Evolutionary conservation across 495 filamentous ascomycete species (phyloP).

Genomic region (Xylaria bambusicola): DNA sequence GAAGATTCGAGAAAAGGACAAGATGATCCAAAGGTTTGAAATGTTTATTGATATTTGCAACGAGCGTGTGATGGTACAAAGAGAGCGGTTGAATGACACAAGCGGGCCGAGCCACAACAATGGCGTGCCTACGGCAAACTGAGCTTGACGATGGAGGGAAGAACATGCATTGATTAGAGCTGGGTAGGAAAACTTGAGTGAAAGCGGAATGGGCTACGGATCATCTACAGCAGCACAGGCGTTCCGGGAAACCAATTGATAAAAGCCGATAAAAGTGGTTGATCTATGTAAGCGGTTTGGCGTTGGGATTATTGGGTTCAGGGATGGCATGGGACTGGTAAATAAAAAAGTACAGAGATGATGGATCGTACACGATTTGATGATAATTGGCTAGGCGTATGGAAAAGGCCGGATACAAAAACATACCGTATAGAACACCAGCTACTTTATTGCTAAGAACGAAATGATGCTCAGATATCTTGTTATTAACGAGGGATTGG

Average conservation of each 20-base stretch:
- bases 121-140: slow-evolving; percentile 12
- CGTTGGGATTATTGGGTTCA: slow-evolving; percentile 9
- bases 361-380: slow-evolving; percentile 20
- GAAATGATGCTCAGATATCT: too few species aligned
- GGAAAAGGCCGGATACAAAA: too few species aligned
- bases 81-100: slow-evolving; percentile 41
- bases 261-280: not conserved
- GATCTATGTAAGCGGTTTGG: slow-evolving; percentile 13
- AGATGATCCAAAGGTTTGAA: slow-evolving; percentile 57
- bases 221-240: slow-evolving; percentile 10
- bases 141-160: slow-evolving; percentile 16
- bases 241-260: slow-evolving; percentile 11
- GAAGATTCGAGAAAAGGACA: slow-evolving; percentile 53
- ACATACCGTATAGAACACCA: slow-evolving; percentile 21
- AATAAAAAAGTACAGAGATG: slow-evolving; percentile 11
- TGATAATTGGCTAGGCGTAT: slow-evolving; percentile 3
- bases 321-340: slow-evolving; percentile 9
- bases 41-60: slow-evolving; percentile 64
- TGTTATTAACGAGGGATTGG: too few species aligned
- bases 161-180: slow-evolving; percentile 22
- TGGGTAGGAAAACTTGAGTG: slow-evolving; percentile 17
- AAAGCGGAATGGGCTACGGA: slow-evolving; percentile 6
- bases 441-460: not conserved
- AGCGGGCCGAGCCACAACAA: slow-evolving; percentile 24
- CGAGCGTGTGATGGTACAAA: slow-evolving; percentile 55